phyloP scores from a whole-genome alignment of 2,329 filamentous ascomycete species.

The Penicillium polonicum region DNA sequence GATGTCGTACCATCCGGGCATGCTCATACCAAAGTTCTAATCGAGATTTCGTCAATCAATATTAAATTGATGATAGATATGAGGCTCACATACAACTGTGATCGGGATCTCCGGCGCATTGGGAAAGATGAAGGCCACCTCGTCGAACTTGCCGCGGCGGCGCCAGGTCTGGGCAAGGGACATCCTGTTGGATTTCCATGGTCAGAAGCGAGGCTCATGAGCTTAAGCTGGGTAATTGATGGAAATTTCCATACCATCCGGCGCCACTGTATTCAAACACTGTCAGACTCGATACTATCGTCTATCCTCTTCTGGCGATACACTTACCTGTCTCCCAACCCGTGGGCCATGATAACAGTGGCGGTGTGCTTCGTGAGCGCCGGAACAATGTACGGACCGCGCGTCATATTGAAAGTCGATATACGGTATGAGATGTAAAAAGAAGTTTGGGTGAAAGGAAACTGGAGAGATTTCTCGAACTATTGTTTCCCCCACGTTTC shows the following conservation, averaged over 20 bases:
- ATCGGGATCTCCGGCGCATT: constrained; percentile 86
- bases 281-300: constrained; percentile 1
- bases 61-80: background rate
- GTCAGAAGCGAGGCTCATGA: background rate
- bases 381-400: constrained; percentile 68
- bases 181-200: constrained; percentile 48
- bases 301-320: background rate
- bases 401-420: constrained; percentile 41
- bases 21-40: constrained; percentile 71
- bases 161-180: constrained; percentile 86
- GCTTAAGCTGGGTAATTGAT: background rate
- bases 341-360: constrained; percentile 92
- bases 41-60: background rate
- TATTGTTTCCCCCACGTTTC: constrained; percentile 24
- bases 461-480: background rate
- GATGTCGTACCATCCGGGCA: constrained; percentile 68
- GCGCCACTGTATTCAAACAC: constrained; percentile 41
- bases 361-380: constrained; percentile 82
- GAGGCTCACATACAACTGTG: constrained; percentile 62
- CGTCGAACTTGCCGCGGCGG: constrained; percentile 72
- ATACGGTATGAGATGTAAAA: background rate
- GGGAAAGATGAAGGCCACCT: constrained; percentile 92
- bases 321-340: constrained; percentile 76
- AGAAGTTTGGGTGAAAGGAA: background rate
- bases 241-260: constrained; percentile 42